Conservation (phyloP, 148 eudicot species). For the Vaccinium myrtillus region DNA sequence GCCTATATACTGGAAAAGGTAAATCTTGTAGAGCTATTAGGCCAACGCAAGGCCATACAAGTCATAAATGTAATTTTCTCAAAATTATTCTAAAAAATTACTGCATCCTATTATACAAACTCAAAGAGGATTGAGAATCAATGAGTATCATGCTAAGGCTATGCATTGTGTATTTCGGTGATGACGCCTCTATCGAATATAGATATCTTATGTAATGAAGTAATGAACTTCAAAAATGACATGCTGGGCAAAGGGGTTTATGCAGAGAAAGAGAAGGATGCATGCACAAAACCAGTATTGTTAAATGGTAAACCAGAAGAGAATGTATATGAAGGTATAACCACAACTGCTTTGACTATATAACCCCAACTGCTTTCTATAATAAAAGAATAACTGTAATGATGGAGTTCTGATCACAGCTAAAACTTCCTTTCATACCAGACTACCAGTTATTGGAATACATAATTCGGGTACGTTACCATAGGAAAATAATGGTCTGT, state of each 20-base stretch:
- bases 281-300: background rate
- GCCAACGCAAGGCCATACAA: background rate
- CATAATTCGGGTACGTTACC: too few species aligned
- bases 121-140: background rate
- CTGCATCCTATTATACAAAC: background rate
- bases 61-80: background rate
- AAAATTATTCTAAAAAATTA: too few species aligned
- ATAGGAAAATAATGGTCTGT: conserved; percentile 5
- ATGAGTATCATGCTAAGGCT: background rate
- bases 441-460: background rate
- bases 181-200: background rate
- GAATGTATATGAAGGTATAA: too few species aligned
- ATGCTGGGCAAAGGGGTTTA: background rate
- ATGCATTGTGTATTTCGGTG: background rate
- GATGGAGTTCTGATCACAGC: background rate
- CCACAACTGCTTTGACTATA: too few species aligned
- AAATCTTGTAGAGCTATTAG: background rate
- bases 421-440: background rate
- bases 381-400: background rate
- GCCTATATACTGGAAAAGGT: background rate
- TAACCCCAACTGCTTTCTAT: too few species aligned
- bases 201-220: background rate
- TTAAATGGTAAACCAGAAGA: background rate
- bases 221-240: background rate
- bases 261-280: background rate